Percentiles rank a stretch among this genome's conserved stretches.
phyloP scores from a whole-genome alignment of 2,329 filamentous ascomycete genomes.

The Trichoderma hamatum region DNA sequence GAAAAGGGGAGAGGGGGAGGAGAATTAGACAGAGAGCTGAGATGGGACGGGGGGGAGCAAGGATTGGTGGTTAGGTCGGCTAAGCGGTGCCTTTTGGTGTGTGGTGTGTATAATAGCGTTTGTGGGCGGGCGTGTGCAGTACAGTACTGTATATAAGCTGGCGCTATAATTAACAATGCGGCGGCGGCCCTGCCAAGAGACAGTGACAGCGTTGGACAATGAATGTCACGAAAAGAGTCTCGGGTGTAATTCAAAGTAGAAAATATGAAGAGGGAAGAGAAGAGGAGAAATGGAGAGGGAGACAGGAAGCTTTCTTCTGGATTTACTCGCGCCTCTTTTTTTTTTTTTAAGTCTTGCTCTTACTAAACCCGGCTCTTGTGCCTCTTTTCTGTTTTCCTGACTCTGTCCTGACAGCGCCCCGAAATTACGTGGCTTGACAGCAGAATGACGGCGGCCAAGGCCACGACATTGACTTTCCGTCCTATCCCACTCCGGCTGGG shows the following conservation, averaged over 20 bases:
- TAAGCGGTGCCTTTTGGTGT: neutral
- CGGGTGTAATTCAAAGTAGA: too few species aligned
- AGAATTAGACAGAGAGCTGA: neutral
- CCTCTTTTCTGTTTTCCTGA: neutral
- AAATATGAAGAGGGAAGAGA: neutral
- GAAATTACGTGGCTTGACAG: conserved; percentile 14
- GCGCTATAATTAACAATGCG: neutral
- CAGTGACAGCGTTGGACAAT: neutral
- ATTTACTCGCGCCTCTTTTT: neutral
- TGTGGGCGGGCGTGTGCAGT: neutral
- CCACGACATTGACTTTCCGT: neutral
- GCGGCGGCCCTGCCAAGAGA: neutral
- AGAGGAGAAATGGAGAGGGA: too few species aligned
- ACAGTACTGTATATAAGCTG: too few species aligned
- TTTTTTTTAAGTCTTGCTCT: neutral
- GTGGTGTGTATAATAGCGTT: neutral
- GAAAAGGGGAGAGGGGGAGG: neutral
- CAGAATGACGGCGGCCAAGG: conserved; percentile 21
- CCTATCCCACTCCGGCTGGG: neutral
- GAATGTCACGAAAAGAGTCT: neutral
- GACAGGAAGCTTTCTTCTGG: neutral
- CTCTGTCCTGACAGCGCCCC: neutral
- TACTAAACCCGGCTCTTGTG: neutral
- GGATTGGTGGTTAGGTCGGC: neutral
- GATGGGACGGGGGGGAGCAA: neutral